These are phyloP conservation scores for Dictyophora rubrovolvata DNA, from an alignment of 768 basidiomycete genomes.

Conservation along the genomic window DNA sequence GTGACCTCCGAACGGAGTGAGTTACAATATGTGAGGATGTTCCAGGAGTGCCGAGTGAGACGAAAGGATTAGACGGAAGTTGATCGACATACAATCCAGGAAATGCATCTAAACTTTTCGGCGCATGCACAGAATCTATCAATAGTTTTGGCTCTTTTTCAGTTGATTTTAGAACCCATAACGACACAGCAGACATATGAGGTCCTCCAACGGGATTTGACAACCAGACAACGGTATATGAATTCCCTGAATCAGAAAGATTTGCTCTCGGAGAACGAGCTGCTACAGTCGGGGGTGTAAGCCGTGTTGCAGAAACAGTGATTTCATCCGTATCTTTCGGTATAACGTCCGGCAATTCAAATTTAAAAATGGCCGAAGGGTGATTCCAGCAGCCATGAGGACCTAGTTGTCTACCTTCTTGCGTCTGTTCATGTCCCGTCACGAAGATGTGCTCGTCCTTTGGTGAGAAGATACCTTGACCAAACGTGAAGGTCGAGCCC, in stretches of 20 bases:
- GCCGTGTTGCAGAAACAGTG: constrained; percentile 15
- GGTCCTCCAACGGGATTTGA: constrained; percentile 46
- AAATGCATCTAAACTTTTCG: constrained; percentile 29
- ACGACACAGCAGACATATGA: constrained; percentile 43
- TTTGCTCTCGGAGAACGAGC: constrained; percentile 51
- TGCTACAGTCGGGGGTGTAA: constrained; percentile 35
- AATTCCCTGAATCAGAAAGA: constrained; percentile 14
- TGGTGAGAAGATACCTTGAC: constrained; percentile 44
- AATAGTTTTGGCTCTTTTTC: constrained; percentile 18
- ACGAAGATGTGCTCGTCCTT: constrained; percentile 35
- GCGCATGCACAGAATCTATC: constrained; percentile 33
- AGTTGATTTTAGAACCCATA: constrained; percentile 35
- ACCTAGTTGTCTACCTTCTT: constrained; percentile 50
- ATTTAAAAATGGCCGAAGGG: constrained; percentile 44
- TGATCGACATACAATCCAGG: constrained; percentile 55
- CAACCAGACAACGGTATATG: constrained; percentile 38
- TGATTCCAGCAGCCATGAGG: constrained; percentile 52
- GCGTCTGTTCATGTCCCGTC: constrained; percentile 50
- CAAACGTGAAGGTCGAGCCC: constrained; percentile 27
- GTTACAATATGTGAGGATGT: constrained; percentile 26
- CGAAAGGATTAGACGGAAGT: constrained; percentile 33
- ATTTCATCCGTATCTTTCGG: constrained; percentile 3
- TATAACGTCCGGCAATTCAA: constrained; percentile 21
- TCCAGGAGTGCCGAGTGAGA: constrained; percentile 14
- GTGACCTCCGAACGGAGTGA: constrained; percentile 45